phyloP scores from a whole-genome alignment of 805 yeast genomes.

The Metschnikowia similis region DNA sequence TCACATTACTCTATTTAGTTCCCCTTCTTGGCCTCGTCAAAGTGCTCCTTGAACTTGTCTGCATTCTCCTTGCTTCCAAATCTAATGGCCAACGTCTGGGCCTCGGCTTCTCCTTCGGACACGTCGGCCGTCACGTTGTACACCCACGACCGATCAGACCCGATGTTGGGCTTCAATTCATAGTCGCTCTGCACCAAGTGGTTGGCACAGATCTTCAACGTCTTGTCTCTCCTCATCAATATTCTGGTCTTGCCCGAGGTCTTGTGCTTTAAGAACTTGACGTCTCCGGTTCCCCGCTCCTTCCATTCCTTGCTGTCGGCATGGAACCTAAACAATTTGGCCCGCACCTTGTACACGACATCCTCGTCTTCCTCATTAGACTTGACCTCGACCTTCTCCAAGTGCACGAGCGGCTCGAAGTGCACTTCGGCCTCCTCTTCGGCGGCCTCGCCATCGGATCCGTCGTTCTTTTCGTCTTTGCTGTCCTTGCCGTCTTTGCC shows the following conservation, averaged over 20 bases:
- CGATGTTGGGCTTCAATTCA: constrained; percentile 85
- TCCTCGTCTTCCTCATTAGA: constrained; percentile 93
- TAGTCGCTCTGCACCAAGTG: constrained; percentile 83
- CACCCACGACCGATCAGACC: constrained; percentile 98
- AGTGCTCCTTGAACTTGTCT: constrained; percentile 88
- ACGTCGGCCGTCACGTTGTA: constrained; percentile 91
- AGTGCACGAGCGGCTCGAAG: constrained; percentile 92
- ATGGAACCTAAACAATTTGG: constrained; percentile 89
- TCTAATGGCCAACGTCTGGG: constrained; percentile 93
- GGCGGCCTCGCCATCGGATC: constrained; percentile 53
- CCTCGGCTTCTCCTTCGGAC: constrained; percentile 94
- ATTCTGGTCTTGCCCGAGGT: constrained; percentile 76
- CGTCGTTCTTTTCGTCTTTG: constrained; percentile 33
- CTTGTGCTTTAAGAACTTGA: constrained; percentile 90
- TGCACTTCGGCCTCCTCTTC: constrained; percentile 79
- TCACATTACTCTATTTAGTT: constrained; percentile 4
- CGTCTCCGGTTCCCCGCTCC: constrained; percentile 99
- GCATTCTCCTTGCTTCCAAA: constrained; percentile 92
- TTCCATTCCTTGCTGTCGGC: constrained; percentile 91
- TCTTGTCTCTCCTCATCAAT: constrained; percentile 98
- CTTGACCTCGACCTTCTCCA: constrained; percentile 94
- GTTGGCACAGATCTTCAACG: constrained; percentile 96
- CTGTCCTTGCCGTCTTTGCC: constrained; percentile 30
- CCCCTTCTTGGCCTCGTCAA: constrained; percentile 69
- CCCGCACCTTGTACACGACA: constrained; percentile 79